These are phyloP conservation scores for Taphrina populina DNA, from an alignment of 1,139 yeast genomes.

Conservation along the genomic window DNA sequence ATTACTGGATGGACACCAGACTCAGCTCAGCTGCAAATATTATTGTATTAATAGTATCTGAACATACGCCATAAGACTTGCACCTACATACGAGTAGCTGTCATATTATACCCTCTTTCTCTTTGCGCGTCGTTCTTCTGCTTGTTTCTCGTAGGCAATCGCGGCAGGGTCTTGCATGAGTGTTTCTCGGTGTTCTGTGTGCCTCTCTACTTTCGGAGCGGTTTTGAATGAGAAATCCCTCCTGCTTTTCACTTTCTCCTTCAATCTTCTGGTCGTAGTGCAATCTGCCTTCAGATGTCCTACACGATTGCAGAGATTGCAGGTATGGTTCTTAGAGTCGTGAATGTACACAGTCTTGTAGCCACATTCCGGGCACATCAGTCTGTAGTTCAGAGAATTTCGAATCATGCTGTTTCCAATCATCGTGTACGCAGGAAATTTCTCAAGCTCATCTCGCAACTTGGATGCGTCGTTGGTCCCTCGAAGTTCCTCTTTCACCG, in stretches of 20 bases:
- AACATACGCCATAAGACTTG: background rate
- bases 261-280: background rate
- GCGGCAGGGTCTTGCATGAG: background rate
- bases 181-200: background rate
- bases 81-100: background rate
- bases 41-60: background rate
- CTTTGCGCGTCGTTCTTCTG: background rate
- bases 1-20: no score
- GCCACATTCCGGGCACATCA: background rate
- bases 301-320: background rate
- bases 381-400: background rate
- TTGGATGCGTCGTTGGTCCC: background rate
- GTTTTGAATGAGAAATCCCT: background rate
- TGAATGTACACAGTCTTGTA: background rate
- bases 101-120: background rate
- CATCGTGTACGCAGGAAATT: background rate
- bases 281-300: background rate
- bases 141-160: background rate
- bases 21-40: no score
- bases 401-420: background rate
- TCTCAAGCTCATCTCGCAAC: background rate
- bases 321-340: background rate
- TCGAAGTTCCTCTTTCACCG: background rate
- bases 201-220: background rate
- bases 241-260: background rate